phyloP scores from a whole-genome alignment of 2,329 filamentous ascomycete genomes.

The Ceratocystis huliohia region DNA sequence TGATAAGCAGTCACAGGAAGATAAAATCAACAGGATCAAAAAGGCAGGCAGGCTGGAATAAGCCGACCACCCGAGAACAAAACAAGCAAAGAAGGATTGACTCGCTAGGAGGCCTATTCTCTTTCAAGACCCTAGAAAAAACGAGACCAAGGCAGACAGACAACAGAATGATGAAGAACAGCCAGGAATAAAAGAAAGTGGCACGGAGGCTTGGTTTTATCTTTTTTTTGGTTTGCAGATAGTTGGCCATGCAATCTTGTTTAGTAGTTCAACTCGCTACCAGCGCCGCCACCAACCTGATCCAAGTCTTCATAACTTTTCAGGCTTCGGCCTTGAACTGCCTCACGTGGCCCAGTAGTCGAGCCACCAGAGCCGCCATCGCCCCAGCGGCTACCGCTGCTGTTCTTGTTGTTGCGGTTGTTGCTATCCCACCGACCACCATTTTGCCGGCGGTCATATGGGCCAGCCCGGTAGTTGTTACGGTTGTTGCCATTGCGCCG shows the following conservation, averaged over 20 bases:
- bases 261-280: conserved; percentile 79
- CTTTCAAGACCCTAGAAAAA: background rate
- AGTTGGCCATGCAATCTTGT: conserved; percentile 13
- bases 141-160: background rate
- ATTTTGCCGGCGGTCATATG: conserved; percentile 57
- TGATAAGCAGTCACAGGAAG: background rate
- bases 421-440: conserved; percentile 37
- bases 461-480: conserved; percentile 52
- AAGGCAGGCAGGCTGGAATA: background rate
- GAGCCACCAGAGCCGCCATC: conserved; percentile 61
- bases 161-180: background rate
- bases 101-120: background rate
- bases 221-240: background rate
- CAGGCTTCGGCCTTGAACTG: conserved; percentile 79
- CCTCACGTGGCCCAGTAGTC: conserved; percentile 74
- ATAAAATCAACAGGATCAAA: background rate
- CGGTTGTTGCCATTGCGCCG: conserved; percentile 36
- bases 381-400: conserved; percentile 48
- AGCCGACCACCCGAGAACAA: background rate
- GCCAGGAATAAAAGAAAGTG: background rate
- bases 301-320: conserved; percentile 98
- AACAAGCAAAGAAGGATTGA: background rate
- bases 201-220: background rate
- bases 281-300: conserved; percentile 60
- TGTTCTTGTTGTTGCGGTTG: conserved; percentile 37